A percentile compares a stretch with the other conserved stretches of the same genome.
Conservation (phyloP, 306 rosid genomes). For the Citrullus colocynthis region DNA sequence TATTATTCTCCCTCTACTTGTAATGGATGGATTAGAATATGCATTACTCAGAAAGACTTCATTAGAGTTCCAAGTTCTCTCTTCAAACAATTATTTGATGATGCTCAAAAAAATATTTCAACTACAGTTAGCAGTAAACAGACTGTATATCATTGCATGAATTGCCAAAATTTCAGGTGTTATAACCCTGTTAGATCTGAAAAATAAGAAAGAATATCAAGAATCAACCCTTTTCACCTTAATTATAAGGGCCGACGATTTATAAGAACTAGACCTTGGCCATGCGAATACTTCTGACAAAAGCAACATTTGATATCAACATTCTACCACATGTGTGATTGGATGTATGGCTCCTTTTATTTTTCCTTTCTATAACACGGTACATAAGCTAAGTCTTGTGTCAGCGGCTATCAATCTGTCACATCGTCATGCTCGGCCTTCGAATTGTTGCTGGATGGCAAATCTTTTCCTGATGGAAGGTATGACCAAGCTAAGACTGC, state of each 20-base stretch:
- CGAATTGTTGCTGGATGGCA: constrained; percentile 1
- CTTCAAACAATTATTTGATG: neutral
- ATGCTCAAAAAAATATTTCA: neutral
- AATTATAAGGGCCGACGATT: neutral
- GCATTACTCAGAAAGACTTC: neutral
- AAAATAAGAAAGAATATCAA: neutral
- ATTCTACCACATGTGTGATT: constrained; percentile 23
- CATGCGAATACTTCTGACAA: constrained; percentile 21
- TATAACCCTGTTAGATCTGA: neutral
- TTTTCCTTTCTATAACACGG: constrained; percentile 18
- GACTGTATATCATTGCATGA: neutral
- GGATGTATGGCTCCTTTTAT: constrained; percentile 25
- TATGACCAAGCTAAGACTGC: constrained; percentile 71
- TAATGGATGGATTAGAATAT: neutral
- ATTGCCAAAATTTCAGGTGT: constrained; percentile 3
- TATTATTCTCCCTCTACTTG: neutral
- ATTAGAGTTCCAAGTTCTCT: neutral
- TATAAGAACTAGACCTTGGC: constrained; percentile 23
- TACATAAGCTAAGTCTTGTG: constrained; percentile 16
- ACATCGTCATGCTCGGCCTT: constrained; percentile 5
- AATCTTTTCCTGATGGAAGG: constrained; percentile 40
- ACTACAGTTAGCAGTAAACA: neutral
- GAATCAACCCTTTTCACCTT: neutral
- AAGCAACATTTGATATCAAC: constrained; percentile 12
- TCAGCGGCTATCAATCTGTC: neutral